These are phyloP conservation scores for Globisporangium paroecandrum DNA, from an alignment of 352 stramenopile species.

Conservation along the genomic window DNA sequence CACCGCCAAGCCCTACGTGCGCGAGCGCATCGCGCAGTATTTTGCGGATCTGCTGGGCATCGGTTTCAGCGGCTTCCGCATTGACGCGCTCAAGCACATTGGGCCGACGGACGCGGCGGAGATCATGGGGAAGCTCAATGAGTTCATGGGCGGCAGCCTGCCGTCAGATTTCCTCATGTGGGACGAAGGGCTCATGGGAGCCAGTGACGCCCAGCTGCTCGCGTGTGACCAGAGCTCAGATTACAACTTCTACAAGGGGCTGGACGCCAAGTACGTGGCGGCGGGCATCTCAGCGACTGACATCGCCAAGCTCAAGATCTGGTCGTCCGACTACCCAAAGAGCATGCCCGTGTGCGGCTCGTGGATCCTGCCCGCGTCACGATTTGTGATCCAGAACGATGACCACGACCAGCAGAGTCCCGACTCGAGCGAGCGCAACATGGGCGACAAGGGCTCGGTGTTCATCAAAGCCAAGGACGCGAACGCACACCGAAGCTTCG, in stretches of 20 bases:
- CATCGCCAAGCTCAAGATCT: conserved; percentile 75
- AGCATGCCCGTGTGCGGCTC: conserved; percentile 48
- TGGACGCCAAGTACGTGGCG: conserved; percentile 41
- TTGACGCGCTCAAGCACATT: conserved; percentile 72
- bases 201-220: conserved; percentile 33
- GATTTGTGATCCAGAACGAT: conserved; percentile 76
- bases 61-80: conserved; percentile 60
- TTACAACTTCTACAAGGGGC: conserved; percentile 63
- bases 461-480: conserved; percentile 55
- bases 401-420: conserved; percentile 67
- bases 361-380: conserved; percentile 57
- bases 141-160: conserved; percentile 51
- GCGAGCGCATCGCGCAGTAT: conserved; percentile 65
- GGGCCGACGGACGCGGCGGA: conserved; percentile 38
- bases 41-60: conserved; percentile 69
- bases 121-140: conserved; percentile 33
- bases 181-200: conserved; percentile 42
- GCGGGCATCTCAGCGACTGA: conserved; percentile 48
- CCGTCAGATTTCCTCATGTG: conserved; percentile 62
- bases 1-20: conserved; percentile 54
- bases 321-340: conserved; percentile 69
- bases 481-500: conserved; percentile 48
- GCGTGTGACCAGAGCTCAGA: conserved; percentile 49
- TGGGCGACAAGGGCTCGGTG: conserved; percentile 51
- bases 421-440: conserved; percentile 47